phyloP scores from a whole-genome alignment of 2,329 filamentous ascomycete species.

The Ophiostoma perfectum region DNA sequence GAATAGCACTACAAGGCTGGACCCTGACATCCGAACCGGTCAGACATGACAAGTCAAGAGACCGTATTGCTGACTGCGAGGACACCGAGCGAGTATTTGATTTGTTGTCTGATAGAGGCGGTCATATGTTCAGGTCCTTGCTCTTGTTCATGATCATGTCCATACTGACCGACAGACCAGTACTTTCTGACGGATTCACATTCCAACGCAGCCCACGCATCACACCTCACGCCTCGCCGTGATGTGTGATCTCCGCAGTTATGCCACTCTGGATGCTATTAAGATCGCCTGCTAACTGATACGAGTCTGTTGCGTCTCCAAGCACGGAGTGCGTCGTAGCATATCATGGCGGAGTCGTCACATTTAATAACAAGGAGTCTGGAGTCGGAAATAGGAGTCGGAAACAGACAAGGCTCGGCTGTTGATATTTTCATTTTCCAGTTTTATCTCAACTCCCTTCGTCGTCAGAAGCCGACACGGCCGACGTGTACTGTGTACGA shows the following conservation, averaged over 20 bases:
- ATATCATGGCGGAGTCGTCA: not conserved
- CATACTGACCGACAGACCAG: not conserved
- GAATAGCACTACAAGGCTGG: not conserved
- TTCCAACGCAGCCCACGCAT: not conserved
- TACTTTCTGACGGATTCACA: not conserved
- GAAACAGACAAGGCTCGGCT: slow-evolving; percentile 7
- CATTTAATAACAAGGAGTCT: not conserved
- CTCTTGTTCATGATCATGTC: not conserved
- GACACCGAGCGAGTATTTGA: no score
- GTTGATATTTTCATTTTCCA: not conserved
- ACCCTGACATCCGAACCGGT: not conserved
- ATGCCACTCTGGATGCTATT: not conserved
- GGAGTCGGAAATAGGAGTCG: slow-evolving; percentile 7
- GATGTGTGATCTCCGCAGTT: not conserved
- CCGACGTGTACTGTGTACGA: not conserved
- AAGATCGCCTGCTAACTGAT: slow-evolving; percentile 3
- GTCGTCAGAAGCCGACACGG: not conserved
- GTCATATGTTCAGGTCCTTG: no score
- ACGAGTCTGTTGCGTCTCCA: slow-evolving; percentile 5
- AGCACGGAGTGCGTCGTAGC: not conserved
- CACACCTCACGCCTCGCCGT: no score
- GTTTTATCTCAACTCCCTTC: no score
- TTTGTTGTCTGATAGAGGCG: no score
- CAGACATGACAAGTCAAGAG: not conserved
- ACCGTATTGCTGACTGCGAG: no score